Percentiles rank a stretch among this genome's conserved stretches.
phyloP scores from a whole-genome alignment of 306 rosid species.

The Gleditsia sinensis region DNA sequence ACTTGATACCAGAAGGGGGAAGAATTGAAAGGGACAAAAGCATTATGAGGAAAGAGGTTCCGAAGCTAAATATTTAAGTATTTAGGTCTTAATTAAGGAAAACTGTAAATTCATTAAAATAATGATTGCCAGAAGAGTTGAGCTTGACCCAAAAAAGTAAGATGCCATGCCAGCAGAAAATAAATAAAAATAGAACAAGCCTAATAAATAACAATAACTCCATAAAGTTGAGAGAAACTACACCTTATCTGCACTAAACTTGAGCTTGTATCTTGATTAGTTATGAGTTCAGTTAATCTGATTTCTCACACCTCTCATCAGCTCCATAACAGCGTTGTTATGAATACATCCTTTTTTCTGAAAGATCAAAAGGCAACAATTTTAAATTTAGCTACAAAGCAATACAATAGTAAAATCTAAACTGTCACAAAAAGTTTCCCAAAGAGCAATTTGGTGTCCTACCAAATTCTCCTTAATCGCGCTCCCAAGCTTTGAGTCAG shows the following conservation, averaged over 20 bases:
- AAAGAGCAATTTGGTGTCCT: not conserved
- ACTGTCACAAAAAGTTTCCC: not conserved
- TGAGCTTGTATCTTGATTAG: constrained; percentile 81
- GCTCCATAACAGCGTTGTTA: constrained; percentile 82
- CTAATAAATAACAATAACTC: not conserved
- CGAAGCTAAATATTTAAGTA: no score
- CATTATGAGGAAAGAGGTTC: no score
- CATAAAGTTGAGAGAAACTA: constrained; percentile 7
- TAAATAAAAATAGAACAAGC: not conserved
- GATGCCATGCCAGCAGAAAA: no score
- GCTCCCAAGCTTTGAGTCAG: constrained; percentile 90
- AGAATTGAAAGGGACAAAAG: no score
- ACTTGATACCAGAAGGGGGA: no score
- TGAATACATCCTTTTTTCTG: constrained; percentile 89
- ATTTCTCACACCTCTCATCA: constrained; percentile 87
- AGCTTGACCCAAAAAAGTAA: not conserved
- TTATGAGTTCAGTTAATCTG: constrained; percentile 84
- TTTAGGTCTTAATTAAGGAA: no score
- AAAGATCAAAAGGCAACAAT: constrained; percentile 1
- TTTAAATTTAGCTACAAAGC: not conserved
- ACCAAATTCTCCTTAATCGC: constrained; percentile 88
- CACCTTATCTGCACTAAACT: constrained; percentile 97
- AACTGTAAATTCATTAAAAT: no score
- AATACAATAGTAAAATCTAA: not conserved
- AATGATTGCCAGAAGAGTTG: no score